Evolutionary conservation across 192 early-diverging fungal genomes (phyloP), one percentile per base, ranked within the genome.

Genomic region (Obelidium mucronatum): DNA sequence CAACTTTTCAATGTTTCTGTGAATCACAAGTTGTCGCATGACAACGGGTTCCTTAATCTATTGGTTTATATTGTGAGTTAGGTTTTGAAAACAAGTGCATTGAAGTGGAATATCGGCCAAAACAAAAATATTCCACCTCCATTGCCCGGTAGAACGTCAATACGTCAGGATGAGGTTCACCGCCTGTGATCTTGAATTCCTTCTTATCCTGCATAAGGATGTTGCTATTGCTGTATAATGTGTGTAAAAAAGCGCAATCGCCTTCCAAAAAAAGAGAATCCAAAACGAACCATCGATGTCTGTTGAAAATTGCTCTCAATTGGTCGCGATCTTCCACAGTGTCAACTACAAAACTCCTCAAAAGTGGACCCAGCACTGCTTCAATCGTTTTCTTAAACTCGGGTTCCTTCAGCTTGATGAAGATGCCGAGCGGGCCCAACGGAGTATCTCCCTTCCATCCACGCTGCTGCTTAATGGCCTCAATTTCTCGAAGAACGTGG

Each of bases 381-480:
- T 87, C 83, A 48, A 87, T 81, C 3, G 73, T 30, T 22, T 40
- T 8, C 1, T 33, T n/a, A 66, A 67, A 87, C 40, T 54, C 51
- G 2, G 69, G 53, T 35, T 74, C n/a, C 33, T 63, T 71, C 3
- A 81, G 42, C 68, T 67, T 86, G 78, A 67, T 81, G 82, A 17
- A 81, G 85, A 72, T 24, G 90, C 55, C 87, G 72, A 87, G 37
- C 24, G 85, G 85, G 5, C 85, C 85, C 53, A 87, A 48, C 2
- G 85, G 85, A 65, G 92, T 91, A 70, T 85, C 85, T 33, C 91
- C 90, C 26, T 90, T 79, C 83, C 92, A 97, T 51, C 92, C 90
- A 0, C 93, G 91, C 1, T 85, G 59, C 13, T 83, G 82, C 58
- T 93, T 90, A 68, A 92, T 90, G 35, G 83, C 83, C 6, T 90